Conservation (phyloP, 1,284 basidiomycete genomes). For the Rhodotorula sp. region DNA sequence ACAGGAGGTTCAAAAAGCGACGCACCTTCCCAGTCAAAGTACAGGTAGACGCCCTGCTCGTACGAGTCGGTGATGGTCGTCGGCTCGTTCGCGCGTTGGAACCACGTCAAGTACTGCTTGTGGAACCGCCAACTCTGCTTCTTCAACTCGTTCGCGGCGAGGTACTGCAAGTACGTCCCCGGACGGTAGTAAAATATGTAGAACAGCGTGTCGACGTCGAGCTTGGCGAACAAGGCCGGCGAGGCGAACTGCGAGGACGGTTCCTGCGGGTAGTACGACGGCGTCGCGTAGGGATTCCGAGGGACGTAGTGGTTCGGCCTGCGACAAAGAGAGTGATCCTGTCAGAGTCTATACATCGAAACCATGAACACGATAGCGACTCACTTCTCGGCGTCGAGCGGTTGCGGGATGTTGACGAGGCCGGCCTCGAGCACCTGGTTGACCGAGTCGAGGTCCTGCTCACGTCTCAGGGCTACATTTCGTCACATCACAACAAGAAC, state of each 20-base stretch:
- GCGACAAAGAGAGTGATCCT: constrained; percentile 18
- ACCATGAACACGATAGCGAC: constrained; percentile 43
- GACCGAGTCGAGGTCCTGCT: constrained; percentile 70
- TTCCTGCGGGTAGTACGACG: constrained; percentile 91
- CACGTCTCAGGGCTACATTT: constrained; percentile 69
- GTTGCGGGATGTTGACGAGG: constrained; percentile 82
- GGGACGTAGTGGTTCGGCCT: constrained; percentile 97
- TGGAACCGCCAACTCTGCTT: constrained; percentile 99
- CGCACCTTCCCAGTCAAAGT: constrained; percentile 32
- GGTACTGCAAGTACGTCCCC: constrained; percentile 56
- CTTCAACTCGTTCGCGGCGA: constrained; percentile 96
- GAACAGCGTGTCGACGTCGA: constrained; percentile 97
- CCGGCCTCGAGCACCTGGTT: constrained; percentile 90
- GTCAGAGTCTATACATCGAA: constrained; percentile 10
- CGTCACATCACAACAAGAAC: neutral
- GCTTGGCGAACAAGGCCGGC: constrained; percentile 80
- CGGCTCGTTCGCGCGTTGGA: constrained; percentile 98
- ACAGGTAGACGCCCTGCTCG: constrained; percentile 79
- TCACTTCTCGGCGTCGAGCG: constrained; percentile 90
- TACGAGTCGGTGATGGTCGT: constrained; percentile 99
- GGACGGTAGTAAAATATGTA: constrained; percentile 96
- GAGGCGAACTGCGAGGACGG: constrained; percentile 79
- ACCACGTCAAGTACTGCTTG: constrained; percentile 99
- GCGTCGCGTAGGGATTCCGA: constrained; percentile 84
- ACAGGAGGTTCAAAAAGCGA: neutral